phyloP scores from a whole-genome alignment of 164 flowering plant genomes.

The Stephania yunnanensis region DNA sequence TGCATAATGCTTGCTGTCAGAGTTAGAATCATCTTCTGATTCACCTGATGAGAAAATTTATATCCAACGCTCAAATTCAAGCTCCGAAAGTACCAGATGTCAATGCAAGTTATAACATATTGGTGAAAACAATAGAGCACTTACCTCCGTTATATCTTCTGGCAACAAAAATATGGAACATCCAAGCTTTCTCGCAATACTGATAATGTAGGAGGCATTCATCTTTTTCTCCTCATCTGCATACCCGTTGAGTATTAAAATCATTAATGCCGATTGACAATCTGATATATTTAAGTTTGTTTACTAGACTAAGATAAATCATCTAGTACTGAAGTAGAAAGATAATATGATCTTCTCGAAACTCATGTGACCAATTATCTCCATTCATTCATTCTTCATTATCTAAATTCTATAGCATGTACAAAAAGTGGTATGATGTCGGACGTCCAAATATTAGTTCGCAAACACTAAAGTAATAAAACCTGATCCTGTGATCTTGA shows the following conservation, averaged over 20 bases:
- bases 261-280: background rate
- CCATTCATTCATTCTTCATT: no score
- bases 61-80: constrained; percentile 83
- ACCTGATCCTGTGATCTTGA: no score
- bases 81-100: constrained; percentile 21
- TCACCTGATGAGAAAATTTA: constrained; percentile 54
- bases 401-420: no score
- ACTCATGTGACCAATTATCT: no score
- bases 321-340: no score
- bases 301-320: no score
- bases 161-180: constrained; percentile 92
- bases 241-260: background rate
- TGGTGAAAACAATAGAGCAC: background rate
- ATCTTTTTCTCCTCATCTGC: constrained; percentile 82
- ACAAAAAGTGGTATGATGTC: no score
- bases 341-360: no score
- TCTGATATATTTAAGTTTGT: background rate
- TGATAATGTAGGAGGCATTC: constrained; percentile 89
- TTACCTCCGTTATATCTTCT: constrained; percentile 93
- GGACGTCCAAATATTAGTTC: no score
- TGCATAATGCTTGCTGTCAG: constrained; percentile 88
- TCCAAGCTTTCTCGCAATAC: constrained; percentile 93
- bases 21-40: constrained; percentile 88
- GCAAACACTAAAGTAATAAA: no score
- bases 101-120: constrained; percentile 58